Base-by-base conservation (phyloP, 164 flowering plant species). In the Liquidambar formosana region DNA sequence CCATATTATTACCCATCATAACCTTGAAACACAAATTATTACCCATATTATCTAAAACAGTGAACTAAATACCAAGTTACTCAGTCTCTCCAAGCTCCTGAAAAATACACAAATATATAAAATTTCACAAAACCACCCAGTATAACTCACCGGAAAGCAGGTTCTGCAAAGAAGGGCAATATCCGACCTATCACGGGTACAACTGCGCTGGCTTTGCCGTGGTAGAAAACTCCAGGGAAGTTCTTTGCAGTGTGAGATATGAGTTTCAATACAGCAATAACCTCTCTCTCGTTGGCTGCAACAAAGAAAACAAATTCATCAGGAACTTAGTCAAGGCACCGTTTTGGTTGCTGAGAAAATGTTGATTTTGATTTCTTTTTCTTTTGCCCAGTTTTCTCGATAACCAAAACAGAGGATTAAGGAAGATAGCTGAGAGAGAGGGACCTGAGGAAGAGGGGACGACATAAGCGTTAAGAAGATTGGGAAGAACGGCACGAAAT, bases 211-310 rank as follows among this genome's bases (percentile, higher is more conserved):
- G 95, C 84, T 66, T 81, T 90, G 19, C 99, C 99, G 69, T 89
- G 85, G 76, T 78, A 86, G 72, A 90, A 93, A 9, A 96, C 94
- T 1, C 96, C 97, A 9, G 98, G 96, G 68, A 91, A 88, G 54
- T 84, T 90, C 84, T 75, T 89, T 6, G 95, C 90, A 1, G 86
- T 85, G 73, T 88, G 89, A 25, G 96, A 78, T 23, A 96, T 66
- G 19, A 96, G 87, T 86, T 90, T 96, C 66, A 93, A 73, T 0
- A 96, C 88, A 43, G 97, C 99, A 18, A 79, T 76, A 8, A 90
- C 94, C 75, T 95, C 99, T 68, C 97, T 88, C 77, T 91, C 97
- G 27, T 86, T 95, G 6, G 86, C 98, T 95, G 77, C 76, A 80
- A 68, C 38, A 47, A 28, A 46, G 3, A 68, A 41, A 54, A n/a